Evolutionary conservation across 441 rosid genomes (phyloP), one percentile per base, ranked within the genome.

Genomic region (Pelargonium cotyledonis): DNA sequence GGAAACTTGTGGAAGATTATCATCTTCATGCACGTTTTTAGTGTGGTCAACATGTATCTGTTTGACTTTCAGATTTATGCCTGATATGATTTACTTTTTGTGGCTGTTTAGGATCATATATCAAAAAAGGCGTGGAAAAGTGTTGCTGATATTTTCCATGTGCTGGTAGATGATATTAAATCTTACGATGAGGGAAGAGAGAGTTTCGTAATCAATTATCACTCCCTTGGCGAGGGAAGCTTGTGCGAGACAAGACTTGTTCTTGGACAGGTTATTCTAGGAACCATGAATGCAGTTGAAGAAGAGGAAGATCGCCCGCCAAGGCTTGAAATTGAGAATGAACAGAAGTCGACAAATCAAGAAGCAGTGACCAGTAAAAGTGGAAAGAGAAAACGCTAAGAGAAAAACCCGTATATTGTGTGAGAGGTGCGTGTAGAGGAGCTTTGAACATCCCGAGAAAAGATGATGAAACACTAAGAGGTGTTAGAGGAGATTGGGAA

Each of bases 201-300:
- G 31, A 73, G 68, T 71, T 75, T 62, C 41, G 70, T 35, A 66
- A 80, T 87, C 68, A 77, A 86, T 75, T 78, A 82, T 66, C 1
- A 19, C 55, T 76, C 70, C 58, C 95, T 94, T 67, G 86, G 81
- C 35, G 83, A 75, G 69, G 98, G 98, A 44, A 61, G 78, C 69
- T 70, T 74, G 68, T n/a, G 53, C 23, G 95, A 95, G 78, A 80
- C 84, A 44, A 84, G 92, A 72, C 85, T 82, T 80, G 91, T 80
- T 65, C 80, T 95, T 53, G 99, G 97, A 49, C 82, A 81, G 84
- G 81, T 95, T 78, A 86, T 95, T 74, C 72, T 90, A 72, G 85
- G 85, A 53, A 90, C 97, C 47, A 69, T 91, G 81, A 66, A 81
- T 60, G 79, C 51, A 80, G 78, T 68, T 72, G 66, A 69, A 65